phyloP scores from a whole-genome alignment of 768 basidiomycete species.

The Trametes cingulata region DNA sequence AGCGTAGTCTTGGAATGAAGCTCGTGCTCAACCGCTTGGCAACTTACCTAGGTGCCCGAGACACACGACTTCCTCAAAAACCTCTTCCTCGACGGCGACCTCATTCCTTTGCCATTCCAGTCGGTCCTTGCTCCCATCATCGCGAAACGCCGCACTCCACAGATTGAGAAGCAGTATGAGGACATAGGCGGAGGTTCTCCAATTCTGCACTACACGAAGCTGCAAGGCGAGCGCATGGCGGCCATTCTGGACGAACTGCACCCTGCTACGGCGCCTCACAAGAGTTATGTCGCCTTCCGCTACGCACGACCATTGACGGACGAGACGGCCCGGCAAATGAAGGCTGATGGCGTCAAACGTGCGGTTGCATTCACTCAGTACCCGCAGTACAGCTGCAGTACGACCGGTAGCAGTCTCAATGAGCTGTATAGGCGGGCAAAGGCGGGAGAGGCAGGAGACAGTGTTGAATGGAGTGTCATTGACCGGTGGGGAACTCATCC shows the following conservation, averaged over 20 bases:
- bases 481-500: conserved; percentile 97
- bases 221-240: conserved; percentile 91
- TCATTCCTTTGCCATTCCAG: conserved; percentile 96
- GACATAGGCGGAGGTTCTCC: conserved; percentile 98
- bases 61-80: conserved; percentile 91
- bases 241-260: conserved; percentile 91
- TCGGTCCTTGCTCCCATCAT: conserved; percentile 83
- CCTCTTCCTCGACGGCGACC: conserved; percentile 88
- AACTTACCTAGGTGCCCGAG: conserved; percentile 70
- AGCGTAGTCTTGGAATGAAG: too few relatives aligned
- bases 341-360: conserved; percentile 84
- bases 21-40: too few relatives aligned
- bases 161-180: conserved; percentile 92
- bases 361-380: conserved; percentile 98
- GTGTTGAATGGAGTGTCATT: conserved; percentile 93
- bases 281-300: conserved; percentile 93
- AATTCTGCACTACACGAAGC: conserved; percentile 84
- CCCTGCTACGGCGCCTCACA: conserved; percentile 92
- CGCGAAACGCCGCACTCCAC: conserved; percentile 84
- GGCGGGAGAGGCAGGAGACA: conserved; percentile 56
- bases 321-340: conserved; percentile 80
- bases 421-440: conserved; percentile 76
- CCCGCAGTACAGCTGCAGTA: conserved; percentile 98
- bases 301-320: conserved; percentile 89
- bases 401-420: conserved; percentile 96